Conservation (phyloP, 225 moss, liverwort and hornwort species). For the Sphagnum contortum region DNA sequence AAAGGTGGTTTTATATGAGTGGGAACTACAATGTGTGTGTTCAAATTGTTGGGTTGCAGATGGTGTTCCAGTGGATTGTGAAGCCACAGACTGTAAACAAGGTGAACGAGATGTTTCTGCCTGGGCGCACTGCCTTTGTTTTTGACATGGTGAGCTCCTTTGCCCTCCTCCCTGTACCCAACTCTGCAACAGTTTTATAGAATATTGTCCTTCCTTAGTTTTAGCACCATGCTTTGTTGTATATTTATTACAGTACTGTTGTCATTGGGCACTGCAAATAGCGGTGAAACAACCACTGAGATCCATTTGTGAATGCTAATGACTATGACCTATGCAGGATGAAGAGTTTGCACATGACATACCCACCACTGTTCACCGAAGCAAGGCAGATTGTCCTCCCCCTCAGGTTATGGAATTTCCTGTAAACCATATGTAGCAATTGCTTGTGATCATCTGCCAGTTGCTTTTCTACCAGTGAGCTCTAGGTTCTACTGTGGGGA, state of each 20-base stretch:
- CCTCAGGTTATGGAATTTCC: slow-evolving; percentile 49
- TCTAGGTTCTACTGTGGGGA: no score
- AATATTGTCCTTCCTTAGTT: no score
- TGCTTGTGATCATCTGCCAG: no score
- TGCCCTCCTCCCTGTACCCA: background rate
- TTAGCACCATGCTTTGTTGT: no score
- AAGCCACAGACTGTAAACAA: slow-evolving; percentile 86
- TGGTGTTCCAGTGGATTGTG: slow-evolving; percentile 84
- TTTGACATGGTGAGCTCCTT: slow-evolving; percentile 85
- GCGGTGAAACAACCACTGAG: no score
- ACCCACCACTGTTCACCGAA: slow-evolving; percentile 94
- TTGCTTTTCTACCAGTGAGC: no score
- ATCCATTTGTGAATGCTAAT: no score
- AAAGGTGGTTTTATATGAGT: no score
- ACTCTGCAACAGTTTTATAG: no score
- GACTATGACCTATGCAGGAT: slow-evolving; percentile 30
- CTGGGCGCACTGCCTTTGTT: slow-evolving; percentile 94
- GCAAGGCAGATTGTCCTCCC: slow-evolving; percentile 92
- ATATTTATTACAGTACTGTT: no score
- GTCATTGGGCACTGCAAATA: no score
- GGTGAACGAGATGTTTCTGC: slow-evolving; percentile 93
- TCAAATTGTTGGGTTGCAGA: slow-evolving; percentile 31
- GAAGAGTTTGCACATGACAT: slow-evolving; percentile 94
- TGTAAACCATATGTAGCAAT: no score
- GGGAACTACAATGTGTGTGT: background rate